Evolutionary conservation across 2,329 filamentous ascomycete species (phyloP).

Genomic region (Lecanicillium sp.): DNA sequence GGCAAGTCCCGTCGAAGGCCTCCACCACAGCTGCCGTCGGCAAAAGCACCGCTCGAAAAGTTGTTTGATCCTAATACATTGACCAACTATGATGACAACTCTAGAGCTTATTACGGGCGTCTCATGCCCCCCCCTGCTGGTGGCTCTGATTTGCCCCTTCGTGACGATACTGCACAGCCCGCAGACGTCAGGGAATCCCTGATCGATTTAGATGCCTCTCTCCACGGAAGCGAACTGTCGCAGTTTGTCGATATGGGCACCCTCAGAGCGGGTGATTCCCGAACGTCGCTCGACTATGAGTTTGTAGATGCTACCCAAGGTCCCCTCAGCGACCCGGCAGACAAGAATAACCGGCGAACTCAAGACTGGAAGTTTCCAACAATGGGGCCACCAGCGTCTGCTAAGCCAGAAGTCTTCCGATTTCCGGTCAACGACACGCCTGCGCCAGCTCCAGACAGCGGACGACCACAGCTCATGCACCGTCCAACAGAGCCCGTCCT

Average conservation of each 20-base stretch:
- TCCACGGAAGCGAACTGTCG: constrained; percentile 46
- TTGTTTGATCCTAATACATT: constrained; percentile 59
- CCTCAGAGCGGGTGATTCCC: constrained; percentile 41
- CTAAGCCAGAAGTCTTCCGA: constrained; percentile 42
- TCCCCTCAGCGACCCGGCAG: constrained; percentile 50
- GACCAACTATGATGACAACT: constrained; percentile 57
- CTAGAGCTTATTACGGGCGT: constrained; percentile 49
- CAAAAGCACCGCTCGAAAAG: constrained; percentile 53
- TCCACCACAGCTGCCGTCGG: constrained; percentile 47
- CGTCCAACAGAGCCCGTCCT: constrained; percentile 43
- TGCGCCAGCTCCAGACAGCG: constrained; percentile 12
- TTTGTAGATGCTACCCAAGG: constrained; percentile 37
- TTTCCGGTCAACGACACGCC: constrained; percentile 35
- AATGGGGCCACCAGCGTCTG: constrained; percentile 40
- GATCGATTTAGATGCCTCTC: constrained; percentile 55
- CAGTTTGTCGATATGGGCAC: constrained; percentile 55
- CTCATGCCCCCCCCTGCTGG: constrained; percentile 27
- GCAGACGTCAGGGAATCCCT: constrained; percentile 51
- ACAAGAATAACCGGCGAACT: constrained; percentile 42
- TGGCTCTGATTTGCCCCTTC: constrained; percentile 49
- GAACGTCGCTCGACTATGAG: constrained; percentile 40
- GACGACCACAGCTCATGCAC: constrained; percentile 38
- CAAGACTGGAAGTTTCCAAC: constrained; percentile 53
- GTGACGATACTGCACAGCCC: constrained; percentile 43
- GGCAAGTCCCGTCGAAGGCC: constrained; percentile 42